A percentile compares a stretch with the other conserved stretches of the same genome.
phyloP scores from a whole-genome alignment of 164 flowering plant genomes.

The Warburgia ugandensis region DNA sequence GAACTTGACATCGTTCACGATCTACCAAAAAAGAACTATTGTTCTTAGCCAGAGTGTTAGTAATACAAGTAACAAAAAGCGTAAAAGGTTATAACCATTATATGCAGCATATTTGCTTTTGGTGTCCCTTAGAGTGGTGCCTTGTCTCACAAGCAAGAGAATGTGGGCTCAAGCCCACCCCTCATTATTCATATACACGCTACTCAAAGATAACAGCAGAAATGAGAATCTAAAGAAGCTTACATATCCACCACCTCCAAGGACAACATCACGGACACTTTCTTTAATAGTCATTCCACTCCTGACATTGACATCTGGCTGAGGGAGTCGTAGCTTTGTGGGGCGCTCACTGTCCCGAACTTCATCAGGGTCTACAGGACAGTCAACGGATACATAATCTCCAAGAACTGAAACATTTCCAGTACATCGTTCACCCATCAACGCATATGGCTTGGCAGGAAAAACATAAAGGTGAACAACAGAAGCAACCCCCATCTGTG shows the following conservation, averaged over 20 bases:
- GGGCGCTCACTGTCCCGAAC: conserved; percentile 94
- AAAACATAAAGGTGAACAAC: conserved; percentile 87
- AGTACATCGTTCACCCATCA: conserved; percentile 67
- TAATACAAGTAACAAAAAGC: too few species aligned
- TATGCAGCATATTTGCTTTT: too few species aligned
- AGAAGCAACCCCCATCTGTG: conserved; percentile 97
- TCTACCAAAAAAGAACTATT: conserved; percentile 43
- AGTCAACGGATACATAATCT: conserved; percentile 82
- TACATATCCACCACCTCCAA: conserved; percentile 93
- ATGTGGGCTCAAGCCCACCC: too few species aligned
- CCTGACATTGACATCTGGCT: conserved; percentile 48
- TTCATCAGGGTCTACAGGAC: conserved; percentile 94
- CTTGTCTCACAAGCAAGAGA: too few species aligned
- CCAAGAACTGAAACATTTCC: conserved; percentile 87
- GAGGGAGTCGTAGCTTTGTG: conserved; percentile 85
- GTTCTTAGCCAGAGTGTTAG: too few species aligned
- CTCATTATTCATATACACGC: too few species aligned
- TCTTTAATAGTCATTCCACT: conserved; percentile 76
- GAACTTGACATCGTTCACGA: conserved; percentile 88
- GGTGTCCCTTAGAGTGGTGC: too few species aligned
- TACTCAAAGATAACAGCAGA: too few species aligned
- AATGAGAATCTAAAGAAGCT: too few species aligned
- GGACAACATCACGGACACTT: conserved; percentile 83
- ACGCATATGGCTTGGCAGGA: conserved; percentile 83
- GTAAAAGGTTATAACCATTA: too few species aligned